A percentile compares a stretch with the other conserved stretches of the same genome.
phyloP scores from a whole-genome alignment of 139 green algal species.

The Bryopsis sp. region DNA sequence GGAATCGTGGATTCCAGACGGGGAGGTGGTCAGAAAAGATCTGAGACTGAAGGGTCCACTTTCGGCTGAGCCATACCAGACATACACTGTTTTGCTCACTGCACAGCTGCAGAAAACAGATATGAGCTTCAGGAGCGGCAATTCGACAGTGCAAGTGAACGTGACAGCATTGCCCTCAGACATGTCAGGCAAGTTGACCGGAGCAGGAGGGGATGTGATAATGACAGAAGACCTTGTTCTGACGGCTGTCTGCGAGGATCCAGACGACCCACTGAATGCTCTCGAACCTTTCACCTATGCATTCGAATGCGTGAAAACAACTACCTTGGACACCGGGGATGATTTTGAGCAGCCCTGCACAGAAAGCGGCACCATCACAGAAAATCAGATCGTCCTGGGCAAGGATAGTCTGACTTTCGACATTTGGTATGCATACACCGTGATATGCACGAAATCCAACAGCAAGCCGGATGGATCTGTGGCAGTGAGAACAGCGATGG shows the following conservation, averaged over 20 bases:
- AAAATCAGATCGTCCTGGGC: not conserved
- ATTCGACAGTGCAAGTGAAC: not conserved
- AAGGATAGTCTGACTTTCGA: not conserved
- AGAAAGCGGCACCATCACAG: not conserved
- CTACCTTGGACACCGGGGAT: not conserved
- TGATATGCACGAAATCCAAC: not conserved
- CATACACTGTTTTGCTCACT: not conserved
- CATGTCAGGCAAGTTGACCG: not conserved
- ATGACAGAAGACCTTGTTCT: slow-evolving; percentile 5
- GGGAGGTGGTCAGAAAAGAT: not conserved
- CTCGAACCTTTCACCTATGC: not conserved
- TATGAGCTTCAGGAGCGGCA: not conserved
- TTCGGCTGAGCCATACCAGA: not conserved
- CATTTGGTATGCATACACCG: not conserved
- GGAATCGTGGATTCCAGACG: not conserved
- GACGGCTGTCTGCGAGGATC: slow-evolving; percentile 1
- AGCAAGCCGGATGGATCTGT: not conserved
- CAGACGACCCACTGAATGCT: slow-evolving; percentile 2
- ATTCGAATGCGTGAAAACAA: not conserved
- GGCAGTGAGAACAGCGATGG: not conserved
- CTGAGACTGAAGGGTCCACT: not conserved
- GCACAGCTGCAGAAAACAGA: not conserved
- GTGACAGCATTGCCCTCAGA: not conserved
- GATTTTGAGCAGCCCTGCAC: not conserved
- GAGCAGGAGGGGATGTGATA: not conserved